phyloP scores from a whole-genome alignment of 2,329 filamentous ascomycete genomes.

The Epichloe scottii region DNA sequence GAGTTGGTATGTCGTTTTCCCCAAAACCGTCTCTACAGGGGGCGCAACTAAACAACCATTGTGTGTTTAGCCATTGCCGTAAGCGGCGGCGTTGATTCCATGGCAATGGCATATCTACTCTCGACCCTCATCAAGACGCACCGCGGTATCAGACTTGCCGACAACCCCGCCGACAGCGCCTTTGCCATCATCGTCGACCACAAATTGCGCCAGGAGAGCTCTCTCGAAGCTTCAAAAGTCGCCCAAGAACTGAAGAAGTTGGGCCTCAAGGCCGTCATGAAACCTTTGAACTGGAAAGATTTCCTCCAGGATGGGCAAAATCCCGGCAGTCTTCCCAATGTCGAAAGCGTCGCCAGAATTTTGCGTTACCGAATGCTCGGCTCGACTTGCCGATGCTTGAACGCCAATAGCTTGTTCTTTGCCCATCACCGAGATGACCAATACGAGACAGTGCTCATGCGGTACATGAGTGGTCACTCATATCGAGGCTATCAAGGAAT shows the following conservation, averaged over 20 bases:
- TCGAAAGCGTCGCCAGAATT: slow-evolving; percentile 66
- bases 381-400: slow-evolving; percentile 35
- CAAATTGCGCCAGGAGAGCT: slow-evolving; percentile 38
- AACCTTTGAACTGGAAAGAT: slow-evolving; percentile 34
- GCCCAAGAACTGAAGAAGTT: slow-evolving; percentile 24
- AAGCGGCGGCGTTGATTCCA: slow-evolving; percentile 94
- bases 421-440: slow-evolving; percentile 88
- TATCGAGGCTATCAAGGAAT: slow-evolving; percentile 66
- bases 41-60: neutral
- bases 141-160: slow-evolving; percentile 27
- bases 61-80: slow-evolving; percentile 54
- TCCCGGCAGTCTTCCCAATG: slow-evolving; percentile 36
- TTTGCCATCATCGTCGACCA: slow-evolving; percentile 45
- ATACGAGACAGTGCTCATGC: slow-evolving; percentile 77
- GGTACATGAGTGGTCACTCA: slow-evolving; percentile 54
- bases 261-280: slow-evolving; percentile 17
- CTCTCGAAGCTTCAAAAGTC: slow-evolving; percentile 38
- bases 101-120: slow-evolving; percentile 77
- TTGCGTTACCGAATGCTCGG: slow-evolving; percentile 65
- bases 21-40: neutral
- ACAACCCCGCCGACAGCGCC: slow-evolving; percentile 30
- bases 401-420: slow-evolving; percentile 52
- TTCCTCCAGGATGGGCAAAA: slow-evolving; percentile 18
- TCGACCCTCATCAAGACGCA: slow-evolving; percentile 28
- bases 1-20: slow-evolving; percentile 26